A percentile compares a stretch with the other conserved stretches of the same genome.
These are phyloP conservation scores for Trametes sp. DNA, from an alignment of 1,284 basidiomycete genomes.

Conservation along the genomic window DNA sequence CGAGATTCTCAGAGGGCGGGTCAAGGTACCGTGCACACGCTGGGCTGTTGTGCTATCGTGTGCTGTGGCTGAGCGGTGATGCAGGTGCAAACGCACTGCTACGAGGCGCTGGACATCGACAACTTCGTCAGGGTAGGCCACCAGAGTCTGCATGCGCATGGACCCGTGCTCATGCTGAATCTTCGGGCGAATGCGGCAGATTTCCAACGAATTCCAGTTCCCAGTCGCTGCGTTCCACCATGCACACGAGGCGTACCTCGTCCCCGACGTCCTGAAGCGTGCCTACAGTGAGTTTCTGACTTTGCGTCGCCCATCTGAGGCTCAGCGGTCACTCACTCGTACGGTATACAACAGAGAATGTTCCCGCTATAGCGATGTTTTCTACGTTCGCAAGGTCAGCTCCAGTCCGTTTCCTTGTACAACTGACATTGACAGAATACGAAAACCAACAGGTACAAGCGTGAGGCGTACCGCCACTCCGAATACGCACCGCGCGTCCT, in stretches of 20 bases:
- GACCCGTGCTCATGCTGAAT: background rate
- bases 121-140: slow-evolving; percentile 63
- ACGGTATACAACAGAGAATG: too few relatives aligned
- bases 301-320: background rate
- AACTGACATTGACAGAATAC: too few relatives aligned
- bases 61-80: background rate
- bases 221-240: slow-evolving; percentile 63
- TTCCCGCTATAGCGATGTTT: slow-evolving; percentile 65
- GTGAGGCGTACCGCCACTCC: slow-evolving; percentile 80
- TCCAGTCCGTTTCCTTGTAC: background rate
- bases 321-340: too few relatives aligned
- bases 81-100: slow-evolving; percentile 73
- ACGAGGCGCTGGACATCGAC: slow-evolving; percentile 84
- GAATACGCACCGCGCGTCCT: slow-evolving; percentile 83
- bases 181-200: slow-evolving; percentile 24
- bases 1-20: slow-evolving; percentile 79
- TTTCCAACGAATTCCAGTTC: slow-evolving; percentile 58
- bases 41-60: background rate
- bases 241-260: slow-evolving; percentile 65
- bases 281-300: slow-evolving; percentile 55
- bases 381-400: slow-evolving; percentile 52
- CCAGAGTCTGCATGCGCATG: background rate
- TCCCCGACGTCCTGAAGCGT: slow-evolving; percentile 60
- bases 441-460: slow-evolving; percentile 75
- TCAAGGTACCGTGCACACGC: slow-evolving; percentile 63